A percentile compares a stretch with the other conserved stretches of the same genome.
Conservation (phyloP, 2,329 filamentous ascomycete genomes). For the Pseudogymnoascus sp. region DNA sequence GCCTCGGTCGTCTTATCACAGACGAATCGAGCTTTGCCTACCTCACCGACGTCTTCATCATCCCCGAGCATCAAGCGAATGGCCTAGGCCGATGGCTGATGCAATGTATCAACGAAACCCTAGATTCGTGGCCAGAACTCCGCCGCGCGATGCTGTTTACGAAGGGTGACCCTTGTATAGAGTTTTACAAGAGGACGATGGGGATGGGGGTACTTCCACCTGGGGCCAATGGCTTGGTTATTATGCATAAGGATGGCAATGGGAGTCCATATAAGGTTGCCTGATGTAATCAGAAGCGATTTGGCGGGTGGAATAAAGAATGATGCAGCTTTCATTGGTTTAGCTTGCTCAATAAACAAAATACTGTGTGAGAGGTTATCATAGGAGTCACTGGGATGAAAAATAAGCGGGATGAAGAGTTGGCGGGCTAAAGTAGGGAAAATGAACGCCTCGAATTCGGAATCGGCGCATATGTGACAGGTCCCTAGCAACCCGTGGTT, state of each 20-base stretch:
- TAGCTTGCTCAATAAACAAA: not conserved
- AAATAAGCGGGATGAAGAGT: not conserved
- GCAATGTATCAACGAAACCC: conserved; percentile 48
- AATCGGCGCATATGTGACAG: not conserved
- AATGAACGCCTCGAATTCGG: not conserved
- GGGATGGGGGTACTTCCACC: conserved; percentile 16
- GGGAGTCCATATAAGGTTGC: not conserved
- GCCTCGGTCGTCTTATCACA: conserved; percentile 55
- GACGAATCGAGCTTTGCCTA: conserved; percentile 63
- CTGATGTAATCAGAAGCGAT: not conserved
- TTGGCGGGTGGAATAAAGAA: not conserved
- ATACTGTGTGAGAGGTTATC: not conserved
- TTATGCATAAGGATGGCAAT: not conserved
- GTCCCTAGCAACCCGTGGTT: not conserved
- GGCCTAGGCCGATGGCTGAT: conserved; percentile 62
- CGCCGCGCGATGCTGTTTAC: conserved; percentile 54
- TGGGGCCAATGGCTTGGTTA: not conserved
- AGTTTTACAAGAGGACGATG: conserved; percentile 24
- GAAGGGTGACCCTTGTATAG: conserved; percentile 13
- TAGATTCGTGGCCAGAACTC: conserved; percentile 50
- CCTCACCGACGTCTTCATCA: conserved; percentile 60
- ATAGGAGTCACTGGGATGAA: not conserved
- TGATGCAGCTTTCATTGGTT: not conserved
- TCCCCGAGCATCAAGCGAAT: conserved; percentile 48
- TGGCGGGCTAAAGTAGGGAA: not conserved